Base-by-base conservation (phyloP, 2,329 filamentous ascomycete genomes). In the Epichloe festucae region DNA sequence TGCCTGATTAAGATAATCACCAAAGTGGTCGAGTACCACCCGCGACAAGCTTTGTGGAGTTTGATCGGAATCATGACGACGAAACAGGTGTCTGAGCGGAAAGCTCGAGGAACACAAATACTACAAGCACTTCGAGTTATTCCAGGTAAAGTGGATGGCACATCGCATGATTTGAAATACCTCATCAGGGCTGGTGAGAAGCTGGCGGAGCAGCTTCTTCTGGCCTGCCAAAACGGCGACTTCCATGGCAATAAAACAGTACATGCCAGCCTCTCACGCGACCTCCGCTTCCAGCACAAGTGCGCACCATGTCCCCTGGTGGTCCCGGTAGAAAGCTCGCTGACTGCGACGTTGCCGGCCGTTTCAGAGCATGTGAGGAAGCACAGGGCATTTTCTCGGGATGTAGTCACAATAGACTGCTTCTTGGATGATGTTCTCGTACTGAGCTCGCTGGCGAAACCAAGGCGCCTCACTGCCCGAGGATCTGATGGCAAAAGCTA, bases 361-460 rank as follows among this genome's bases (percentile, higher is more conserved):
- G 75, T 70, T 66, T 82, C 88, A 38, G 87, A 91, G 56, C 81
- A 81, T 44, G 73, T 84, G 48, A 81, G 79, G 61, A 84, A 82
- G 47, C 89, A 97, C 73, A 85, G 87, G 62, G 86, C 93, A 0
- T 98, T 98, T 62, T 84, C 89, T 4, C 77, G 84, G 44, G 89
- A 96, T 56, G 82, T 89, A 15, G 84, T 95, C 42, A 93, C 87
- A 0, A 91, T 98, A 52, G 75, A 77, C 10, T 75, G 74, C 15
- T 94, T 98, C 65, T 69, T 84, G 40, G 91, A 98, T 59, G 87
- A 96, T 53, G 93, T 96, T 0, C 71, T 95, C 23, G 87, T 98
- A 4, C 74, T 98, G 19, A 88, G 85, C 52, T 98, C 94, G 2
- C 77, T 98, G 3, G 91, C 95, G 53, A 90, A 93, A 59, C 93